Conservation (phyloP, 2,329 filamentous ascomycete species). For the Torrubiella hemipterigena region DNA sequence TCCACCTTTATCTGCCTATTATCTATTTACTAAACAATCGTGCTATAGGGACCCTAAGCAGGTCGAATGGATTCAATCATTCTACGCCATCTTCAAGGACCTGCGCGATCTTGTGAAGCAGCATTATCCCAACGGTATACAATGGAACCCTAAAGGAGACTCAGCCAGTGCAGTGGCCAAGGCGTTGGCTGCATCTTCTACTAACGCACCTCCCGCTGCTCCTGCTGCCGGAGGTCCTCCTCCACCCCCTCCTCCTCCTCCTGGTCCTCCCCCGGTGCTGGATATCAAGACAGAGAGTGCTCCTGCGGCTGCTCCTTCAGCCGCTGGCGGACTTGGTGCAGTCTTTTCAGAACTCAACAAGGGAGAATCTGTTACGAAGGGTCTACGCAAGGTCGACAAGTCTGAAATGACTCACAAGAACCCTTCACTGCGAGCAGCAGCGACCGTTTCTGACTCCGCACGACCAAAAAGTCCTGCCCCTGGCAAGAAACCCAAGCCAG, state of each 20-base stretch:
- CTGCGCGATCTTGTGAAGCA: constrained; percentile 76
- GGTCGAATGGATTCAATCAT: constrained; percentile 82
- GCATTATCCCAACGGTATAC: constrained; percentile 65
- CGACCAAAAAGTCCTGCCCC: constrained; percentile 79
- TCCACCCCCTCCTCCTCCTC: constrained; percentile 55
- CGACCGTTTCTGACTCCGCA: constrained; percentile 52
- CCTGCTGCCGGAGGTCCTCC: constrained; percentile 37
- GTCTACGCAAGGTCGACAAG: constrained; percentile 84
- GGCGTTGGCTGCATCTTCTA: constrained; percentile 35
- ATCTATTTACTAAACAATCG: not conserved
- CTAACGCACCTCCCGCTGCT: constrained; percentile 35
- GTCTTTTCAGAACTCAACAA: constrained; percentile 90
- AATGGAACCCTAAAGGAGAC: constrained; percentile 73
- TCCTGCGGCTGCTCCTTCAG: constrained; percentile 19
- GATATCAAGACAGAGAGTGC: constrained; percentile 37
- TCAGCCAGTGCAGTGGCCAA: constrained; percentile 56
- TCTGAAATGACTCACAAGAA: constrained; percentile 99
- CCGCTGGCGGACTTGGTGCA: constrained; percentile 58
- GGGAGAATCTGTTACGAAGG: constrained; percentile 76
- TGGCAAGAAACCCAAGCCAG: constrained; percentile 75
- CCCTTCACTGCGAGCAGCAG: constrained; percentile 65
- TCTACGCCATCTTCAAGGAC: constrained; percentile 80
- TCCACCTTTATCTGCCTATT: no score
- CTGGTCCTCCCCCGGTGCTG: constrained; percentile 55
- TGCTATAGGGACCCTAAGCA: constrained; percentile 62